phyloP scores from a whole-genome alignment of 495 filamentous ascomycete species.

The Penicillium roqueforti region DNA sequence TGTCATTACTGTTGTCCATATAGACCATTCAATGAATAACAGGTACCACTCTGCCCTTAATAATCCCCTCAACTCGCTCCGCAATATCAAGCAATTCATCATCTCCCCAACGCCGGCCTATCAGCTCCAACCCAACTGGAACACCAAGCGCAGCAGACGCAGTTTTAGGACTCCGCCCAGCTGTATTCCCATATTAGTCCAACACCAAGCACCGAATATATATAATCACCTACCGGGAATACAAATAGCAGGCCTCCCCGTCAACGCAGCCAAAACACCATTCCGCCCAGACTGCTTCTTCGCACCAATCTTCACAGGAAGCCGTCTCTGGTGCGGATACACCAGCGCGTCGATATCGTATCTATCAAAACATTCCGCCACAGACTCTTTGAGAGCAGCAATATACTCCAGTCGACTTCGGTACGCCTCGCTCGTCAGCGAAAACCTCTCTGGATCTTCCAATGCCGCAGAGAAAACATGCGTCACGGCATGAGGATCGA shows the following conservation, averaged over 20 bases:
- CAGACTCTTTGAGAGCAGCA: slow-evolving; percentile 38
- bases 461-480: slow-evolving; percentile 34
- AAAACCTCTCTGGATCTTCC: slow-evolving; percentile 26
- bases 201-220: neutral
- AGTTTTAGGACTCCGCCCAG: slow-evolving; percentile 42
- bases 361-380: slow-evolving; percentile 44
- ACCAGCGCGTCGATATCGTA: slow-evolving; percentile 54
- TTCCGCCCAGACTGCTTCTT: slow-evolving; percentile 56
- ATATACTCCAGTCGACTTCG: slow-evolving; percentile 39
- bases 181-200: slow-evolving; percentile 15
- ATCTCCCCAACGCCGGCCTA: slow-evolving; percentile 53
- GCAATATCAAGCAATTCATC: slow-evolving; percentile 50
- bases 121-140: slow-evolving; percentile 62
- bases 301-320: slow-evolving; percentile 55
- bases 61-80: slow-evolving; percentile 36
- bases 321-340: slow-evolving; percentile 63
- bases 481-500: slow-evolving; percentile 42
- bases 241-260: slow-evolving; percentile 59
- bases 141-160: slow-evolving; percentile 50
- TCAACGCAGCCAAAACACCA: slow-evolving; percentile 61
- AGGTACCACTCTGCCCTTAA: slow-evolving; percentile 44
- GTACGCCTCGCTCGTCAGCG: slow-evolving; percentile 45
- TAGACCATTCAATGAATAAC: slow-evolving; percentile 24
- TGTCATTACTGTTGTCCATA: neutral
- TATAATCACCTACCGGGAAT: slow-evolving; percentile 41